phyloP scores from a whole-genome alignment of 2,329 filamentous ascomycete species.

The Truncatella angustata region DNA sequence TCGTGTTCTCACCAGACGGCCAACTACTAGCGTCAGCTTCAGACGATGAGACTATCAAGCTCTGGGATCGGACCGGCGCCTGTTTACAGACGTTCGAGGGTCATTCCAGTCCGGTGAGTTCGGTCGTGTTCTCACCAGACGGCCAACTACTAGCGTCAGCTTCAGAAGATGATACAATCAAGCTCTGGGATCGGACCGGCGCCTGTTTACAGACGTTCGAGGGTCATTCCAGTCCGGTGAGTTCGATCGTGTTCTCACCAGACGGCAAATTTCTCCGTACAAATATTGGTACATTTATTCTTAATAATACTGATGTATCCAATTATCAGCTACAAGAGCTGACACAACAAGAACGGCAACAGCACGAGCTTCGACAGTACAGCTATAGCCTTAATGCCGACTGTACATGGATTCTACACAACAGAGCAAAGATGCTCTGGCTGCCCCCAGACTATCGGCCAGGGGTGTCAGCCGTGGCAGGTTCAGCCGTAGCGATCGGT shows the following conservation, averaged over 20 bases:
- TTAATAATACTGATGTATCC: too few relatives aligned
- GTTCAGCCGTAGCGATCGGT: background rate
- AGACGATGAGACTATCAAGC: background rate
- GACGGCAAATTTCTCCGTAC: background rate
- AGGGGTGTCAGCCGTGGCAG: background rate
- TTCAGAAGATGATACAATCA: background rate
- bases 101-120: background rate
- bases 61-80: background rate
- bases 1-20: too few relatives aligned
- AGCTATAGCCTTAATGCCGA: background rate
- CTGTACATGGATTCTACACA: background rate
- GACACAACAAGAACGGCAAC: background rate
- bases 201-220: background rate
- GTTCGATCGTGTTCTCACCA: background rate
- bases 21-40: background rate
- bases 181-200: background rate
- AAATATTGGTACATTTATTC: too few relatives aligned
- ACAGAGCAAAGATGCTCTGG: background rate
- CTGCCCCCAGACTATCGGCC: background rate
- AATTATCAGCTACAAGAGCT: too few relatives aligned
- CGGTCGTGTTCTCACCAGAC: slow-evolving; percentile 12
- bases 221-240: background rate
- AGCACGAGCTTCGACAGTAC: background rate
- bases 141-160: slow-evolving; percentile 8
- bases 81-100: background rate